A percentile compares a stretch with the other conserved stretches of the same genome.
phyloP scores from a whole-genome alignment of 805 yeast genomes.

The Pichia cabralensis region DNA sequence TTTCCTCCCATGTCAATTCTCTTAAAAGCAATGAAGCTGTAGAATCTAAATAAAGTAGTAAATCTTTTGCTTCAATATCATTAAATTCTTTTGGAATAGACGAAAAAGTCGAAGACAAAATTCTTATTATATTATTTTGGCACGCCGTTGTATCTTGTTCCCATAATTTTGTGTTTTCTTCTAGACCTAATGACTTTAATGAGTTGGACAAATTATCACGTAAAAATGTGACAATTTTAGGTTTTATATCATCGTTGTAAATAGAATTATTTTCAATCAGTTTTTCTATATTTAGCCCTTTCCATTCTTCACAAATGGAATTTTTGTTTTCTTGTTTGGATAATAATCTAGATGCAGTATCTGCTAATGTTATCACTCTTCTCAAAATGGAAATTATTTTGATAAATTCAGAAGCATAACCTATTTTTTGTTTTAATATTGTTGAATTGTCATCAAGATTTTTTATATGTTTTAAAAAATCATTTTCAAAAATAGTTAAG shows the following conservation, averaged over 20 bases:
- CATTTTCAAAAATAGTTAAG: constrained; percentile 41
- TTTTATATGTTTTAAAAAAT: constrained; percentile 36
- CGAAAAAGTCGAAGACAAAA: constrained; percentile 12
- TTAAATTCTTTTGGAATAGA: constrained; percentile 29
- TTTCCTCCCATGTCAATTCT: constrained; percentile 50
- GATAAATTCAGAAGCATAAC: too few species aligned
- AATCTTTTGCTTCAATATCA: constrained; percentile 43
- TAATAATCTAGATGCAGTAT: too few species aligned
- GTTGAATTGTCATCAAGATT: constrained; percentile 39
- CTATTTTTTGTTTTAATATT: too few species aligned
- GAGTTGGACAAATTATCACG: constrained; percentile 24
- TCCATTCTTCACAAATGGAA: too few species aligned
- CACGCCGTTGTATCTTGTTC: constrained; percentile 4
- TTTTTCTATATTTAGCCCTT: too few species aligned
- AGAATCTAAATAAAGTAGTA: constrained; percentile 42
- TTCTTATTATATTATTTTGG: not conserved
- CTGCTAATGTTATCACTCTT: too few species aligned
- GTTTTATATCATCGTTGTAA: constrained; percentile 8
- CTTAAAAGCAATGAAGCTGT: constrained; percentile 49
- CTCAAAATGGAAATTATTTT: too few species aligned
- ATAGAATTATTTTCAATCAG: too few species aligned
- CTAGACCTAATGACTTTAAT: not conserved
- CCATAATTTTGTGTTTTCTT: constrained; percentile 1
- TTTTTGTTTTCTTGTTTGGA: too few species aligned
- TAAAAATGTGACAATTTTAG: constrained; percentile 25